Evolutionary conservation across 1,139 yeast genomes (phyloP).

Genomic region (Yamadazyma buinensis): DNA sequence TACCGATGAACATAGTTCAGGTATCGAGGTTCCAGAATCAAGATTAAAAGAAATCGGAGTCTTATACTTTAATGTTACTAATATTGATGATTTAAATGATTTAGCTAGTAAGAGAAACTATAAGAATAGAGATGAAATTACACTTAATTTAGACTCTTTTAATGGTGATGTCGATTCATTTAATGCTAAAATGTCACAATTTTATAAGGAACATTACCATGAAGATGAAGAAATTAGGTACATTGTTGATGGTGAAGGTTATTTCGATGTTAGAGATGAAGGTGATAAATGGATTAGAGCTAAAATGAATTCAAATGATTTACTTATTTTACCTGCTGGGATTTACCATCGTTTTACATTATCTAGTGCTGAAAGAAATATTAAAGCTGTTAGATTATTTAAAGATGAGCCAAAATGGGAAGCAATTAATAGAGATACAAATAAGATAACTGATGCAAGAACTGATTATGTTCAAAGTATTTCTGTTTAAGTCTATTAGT

Average conservation of each 20-base stretch:
- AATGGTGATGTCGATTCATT: constrained; percentile 60
- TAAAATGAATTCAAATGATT: constrained; percentile 59
- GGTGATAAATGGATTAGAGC: constrained; percentile 79
- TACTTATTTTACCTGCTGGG: constrained; percentile 82
- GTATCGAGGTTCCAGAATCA: constrained; percentile 47
- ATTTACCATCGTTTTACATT: constrained; percentile 90
- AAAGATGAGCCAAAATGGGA: constrained; percentile 97
- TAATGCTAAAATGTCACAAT: constrained; percentile 60
- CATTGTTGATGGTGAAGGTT: constrained; percentile 86
- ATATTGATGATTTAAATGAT: constrained; percentile 55
- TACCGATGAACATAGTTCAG: constrained; percentile 74
- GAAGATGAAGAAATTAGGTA: constrained; percentile 97
- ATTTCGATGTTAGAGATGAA: constrained; percentile 76
- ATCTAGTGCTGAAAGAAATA: constrained; percentile 51
- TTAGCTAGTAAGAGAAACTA: constrained; percentile 70
- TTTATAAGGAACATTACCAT: constrained; percentile 86
- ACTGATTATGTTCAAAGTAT: constrained; percentile 28
- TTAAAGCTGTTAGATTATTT: constrained; percentile 79
- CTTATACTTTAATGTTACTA: constrained; percentile 52
- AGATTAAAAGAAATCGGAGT: constrained; percentile 66
- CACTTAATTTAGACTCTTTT: constrained; percentile 57
- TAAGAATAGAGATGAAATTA: constrained; percentile 74
- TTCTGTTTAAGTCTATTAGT: constrained; percentile 16
- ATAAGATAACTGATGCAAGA: constrained; percentile 28
- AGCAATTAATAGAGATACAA: constrained; percentile 63